Base-by-base conservation (phyloP, 2,329 filamentous ascomycete species). In the Lecanosticta acicola region DNA sequence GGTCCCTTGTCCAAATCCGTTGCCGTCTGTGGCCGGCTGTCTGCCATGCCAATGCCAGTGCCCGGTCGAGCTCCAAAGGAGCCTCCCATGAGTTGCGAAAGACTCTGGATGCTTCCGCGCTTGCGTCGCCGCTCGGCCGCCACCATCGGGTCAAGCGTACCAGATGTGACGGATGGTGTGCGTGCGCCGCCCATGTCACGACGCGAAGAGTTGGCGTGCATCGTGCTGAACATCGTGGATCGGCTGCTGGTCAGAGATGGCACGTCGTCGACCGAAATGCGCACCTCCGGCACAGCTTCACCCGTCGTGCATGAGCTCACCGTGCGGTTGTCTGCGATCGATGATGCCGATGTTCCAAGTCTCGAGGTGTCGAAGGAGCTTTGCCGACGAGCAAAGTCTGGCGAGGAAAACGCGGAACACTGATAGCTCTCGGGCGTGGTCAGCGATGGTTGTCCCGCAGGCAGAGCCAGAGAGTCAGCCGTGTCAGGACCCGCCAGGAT, bases 161-260 rank as follows among this genome's bases (percentile, higher is more conserved):
- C 62, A n/a, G 70, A 71, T 18, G 62, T 66, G 3, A 71, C 53
- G 2, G 70, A 72, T 3, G 67, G 57, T 3, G 66, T 68, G 24
- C 60, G 66, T 26, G 69, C 64, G 35, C 65, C 66, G 29, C 47
- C 49, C 20, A 64, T 55, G 43, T 66, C 64, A 14, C 63, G 61
- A 9, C 60, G 59, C 7, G 62, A 65, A 18, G 40, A 58, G 35
- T 63, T 62, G 39, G 55, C 59, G 33, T 84, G 85, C 55, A 86
- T 81, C 37, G 80, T 77, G 4, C 83, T 77, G 14, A 73, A 84
- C 78, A 84, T 87, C 8, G 84, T 87, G 8, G 86, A 89, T 55
- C 84, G 81, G 60, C 83, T 87, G 60, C 84, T 88, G 1, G 84
- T 86, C 53, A 83, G 67, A 1, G 85, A 89, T 2, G 85, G 84